A percentile compares a stretch with the other conserved stretches of the same genome.
These are phyloP conservation scores for Hibiscus trionum DNA, from an alignment of 345 rosid species.

Conservation along the genomic window DNA sequence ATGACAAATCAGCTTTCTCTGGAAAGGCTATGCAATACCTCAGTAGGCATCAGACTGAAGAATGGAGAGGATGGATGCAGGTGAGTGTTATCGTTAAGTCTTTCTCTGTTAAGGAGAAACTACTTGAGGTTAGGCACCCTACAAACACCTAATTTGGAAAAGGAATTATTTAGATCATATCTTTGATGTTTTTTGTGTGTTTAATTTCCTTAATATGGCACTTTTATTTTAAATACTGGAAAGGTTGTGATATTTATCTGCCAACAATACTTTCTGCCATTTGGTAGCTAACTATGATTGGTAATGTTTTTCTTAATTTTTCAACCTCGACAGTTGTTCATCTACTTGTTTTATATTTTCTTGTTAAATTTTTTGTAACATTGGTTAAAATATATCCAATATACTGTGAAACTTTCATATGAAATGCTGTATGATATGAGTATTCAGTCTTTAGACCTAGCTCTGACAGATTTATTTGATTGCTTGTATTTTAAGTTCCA, in stretches of 20 bases:
- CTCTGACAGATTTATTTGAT: neutral
- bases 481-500: neutral
- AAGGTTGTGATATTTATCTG: neutral
- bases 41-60: constrained; percentile 19
- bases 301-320: neutral
- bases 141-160: neutral
- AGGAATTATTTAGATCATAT: neutral
- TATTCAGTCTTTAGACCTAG: neutral
- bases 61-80: neutral
- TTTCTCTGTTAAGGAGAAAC: neutral
- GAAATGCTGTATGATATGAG: neutral
- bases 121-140: neutral
- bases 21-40: constrained; percentile 79
- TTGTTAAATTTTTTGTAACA: neutral
- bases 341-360: neutral
- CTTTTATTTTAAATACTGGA: neutral
- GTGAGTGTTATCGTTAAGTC: constrained; percentile 16
- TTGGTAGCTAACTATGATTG: neutral
- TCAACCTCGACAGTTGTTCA: neutral
- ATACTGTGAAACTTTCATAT: neutral
- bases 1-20: constrained; percentile 6
- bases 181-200: neutral
- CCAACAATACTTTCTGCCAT: neutral
- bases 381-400: neutral
- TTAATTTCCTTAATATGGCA: neutral